Base-by-base conservation (phyloP, 140 eudicot genomes). In the Erigeron philadelphicus region DNA sequence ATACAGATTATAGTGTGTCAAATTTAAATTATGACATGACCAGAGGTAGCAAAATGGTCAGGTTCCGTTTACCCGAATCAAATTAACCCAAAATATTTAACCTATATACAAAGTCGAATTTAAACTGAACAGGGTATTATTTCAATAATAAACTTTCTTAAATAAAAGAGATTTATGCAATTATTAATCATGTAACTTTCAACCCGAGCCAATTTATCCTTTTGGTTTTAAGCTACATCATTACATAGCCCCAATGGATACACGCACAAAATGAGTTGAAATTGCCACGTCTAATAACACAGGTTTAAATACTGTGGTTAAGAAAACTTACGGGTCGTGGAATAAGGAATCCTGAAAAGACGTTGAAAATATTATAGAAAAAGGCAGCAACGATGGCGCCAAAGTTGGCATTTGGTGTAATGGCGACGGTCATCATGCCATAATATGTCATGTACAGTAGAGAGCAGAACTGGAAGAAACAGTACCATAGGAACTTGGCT, bases 381-480 rank as follows among this genome's bases (percentile, higher is more conserved):
- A 82, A 67, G 40, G 83, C 67, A 23, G 88, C 84, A 2, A 87
- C 56, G 6, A 85, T 84, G 71, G 86, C 48, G n/a, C 88, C 87
- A 38, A 87, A 72, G 63, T 72, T 73, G 53, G 81, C 85, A 68
- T 87, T 87, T 12, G 97, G 97, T 6, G 95, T 79, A 56, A 85
- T 38, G 8, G 94, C 94, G 64, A 87, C 87, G 0, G 88, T 64
- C 97, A 90, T 85, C 97, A 90, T 90, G 21, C 97, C 97, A 25
- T 83, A 90, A 74, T 61, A 85, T 70, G 95, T 90, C 85, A 78
- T 87, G 90, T 85, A 90, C 17, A 85, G 66, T 8, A 90, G 73
- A 9, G 88, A 79, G 80, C 80, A 72, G 67, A 71, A 87, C 86
- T 85, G 82, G 87, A 79, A 77, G 79, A 87, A 90, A 42, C 77